phyloP scores from a whole-genome alignment of 345 rosid species.

The Gossypium sturtianum region DNA sequence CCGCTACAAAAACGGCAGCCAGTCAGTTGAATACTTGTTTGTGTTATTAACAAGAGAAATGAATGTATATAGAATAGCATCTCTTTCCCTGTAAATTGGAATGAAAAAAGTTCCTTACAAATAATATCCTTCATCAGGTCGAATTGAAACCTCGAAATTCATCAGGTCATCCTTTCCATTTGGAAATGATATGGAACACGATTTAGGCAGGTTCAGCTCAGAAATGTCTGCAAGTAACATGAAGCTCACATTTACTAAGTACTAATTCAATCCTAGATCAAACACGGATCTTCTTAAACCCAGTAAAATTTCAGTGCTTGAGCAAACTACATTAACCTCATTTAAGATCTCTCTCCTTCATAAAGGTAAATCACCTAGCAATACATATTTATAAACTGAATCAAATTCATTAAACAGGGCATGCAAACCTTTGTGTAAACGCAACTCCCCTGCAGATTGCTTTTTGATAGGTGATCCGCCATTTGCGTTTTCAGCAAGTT shows the following conservation, averaged over 20 bases:
- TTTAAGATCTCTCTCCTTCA: too few species aligned
- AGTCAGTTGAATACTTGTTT: not conserved
- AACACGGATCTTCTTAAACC: not conserved
- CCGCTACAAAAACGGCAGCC: constrained; percentile 33
- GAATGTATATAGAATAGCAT: not conserved
- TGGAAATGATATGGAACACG: constrained; percentile 61
- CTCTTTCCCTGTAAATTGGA: not conserved
- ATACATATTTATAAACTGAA: not conserved
- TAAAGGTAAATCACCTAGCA: too few species aligned
- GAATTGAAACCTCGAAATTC: constrained; percentile 75
- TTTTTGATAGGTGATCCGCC: constrained; percentile 58
- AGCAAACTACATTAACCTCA: not conserved
- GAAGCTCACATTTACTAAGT: not conserved
- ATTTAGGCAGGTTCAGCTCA: constrained; percentile 73
- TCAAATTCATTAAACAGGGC: not conserved
- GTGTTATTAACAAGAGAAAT: not conserved
- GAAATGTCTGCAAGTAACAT: constrained; percentile 41
- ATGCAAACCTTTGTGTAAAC: constrained; percentile 70
- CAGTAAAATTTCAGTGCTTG: not conserved
- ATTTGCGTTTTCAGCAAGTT: constrained; percentile 55
- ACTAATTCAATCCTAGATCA: not conserved
- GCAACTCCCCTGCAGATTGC: constrained; percentile 82
- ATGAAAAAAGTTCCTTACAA: constrained; percentile 37
- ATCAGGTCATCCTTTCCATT: constrained; percentile 79
- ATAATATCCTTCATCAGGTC: constrained; percentile 86